Evolutionary conservation across 2,329 filamentous ascomycete species (phyloP), one percentile per base, ranked within the genome.

Genomic region (Aspergillus sp.): DNA sequence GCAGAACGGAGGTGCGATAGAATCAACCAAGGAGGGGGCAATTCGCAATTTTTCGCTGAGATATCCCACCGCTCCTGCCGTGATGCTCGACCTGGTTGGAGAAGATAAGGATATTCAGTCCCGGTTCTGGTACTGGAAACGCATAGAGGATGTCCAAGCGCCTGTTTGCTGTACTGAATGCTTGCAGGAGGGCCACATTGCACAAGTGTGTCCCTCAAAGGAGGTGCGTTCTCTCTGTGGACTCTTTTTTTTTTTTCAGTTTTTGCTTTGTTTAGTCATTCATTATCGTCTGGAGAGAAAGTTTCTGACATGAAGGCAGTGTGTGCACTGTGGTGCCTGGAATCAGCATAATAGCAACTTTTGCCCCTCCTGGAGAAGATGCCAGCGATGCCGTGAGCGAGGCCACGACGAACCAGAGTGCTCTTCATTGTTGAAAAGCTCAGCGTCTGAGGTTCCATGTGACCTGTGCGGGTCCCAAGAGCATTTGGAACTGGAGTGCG

Each of bases 401-500:
- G 84, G 83, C 7, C 85, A 88, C 57, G 55, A 57, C 43, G 63
- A 66, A 12, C 55, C 50, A 1, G 54, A 66, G 5, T 88, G 84
- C 58, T 56, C 64, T 2, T 79, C 83, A 51, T 79, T 80, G 50
- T 70, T 85, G 10, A 74, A 74, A 51, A 72, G 73, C 10, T 79
- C 82, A 46, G 72, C 73, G 28, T 47, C 53, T n/a, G 66, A 71
- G 26, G 67, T 76, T 41, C 73, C 75, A 2, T 88, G 85, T 60
- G 77, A 78, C 7, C 69, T 81, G 32, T 88, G 85, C 62, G 68
- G 68, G 35, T 73, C 73, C 5, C 52, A 57, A 3, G 69, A 74
- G 6, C 85, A 88, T 55, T 54, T 74, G 6, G 84, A 87, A 58
- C 60, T 69, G 8, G 65, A 75, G 2, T 88, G 85, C 60, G 73